phyloP scores from a whole-genome alignment of 2,329 filamentous ascomycete species.

The Aspergillus sp. region DNA sequence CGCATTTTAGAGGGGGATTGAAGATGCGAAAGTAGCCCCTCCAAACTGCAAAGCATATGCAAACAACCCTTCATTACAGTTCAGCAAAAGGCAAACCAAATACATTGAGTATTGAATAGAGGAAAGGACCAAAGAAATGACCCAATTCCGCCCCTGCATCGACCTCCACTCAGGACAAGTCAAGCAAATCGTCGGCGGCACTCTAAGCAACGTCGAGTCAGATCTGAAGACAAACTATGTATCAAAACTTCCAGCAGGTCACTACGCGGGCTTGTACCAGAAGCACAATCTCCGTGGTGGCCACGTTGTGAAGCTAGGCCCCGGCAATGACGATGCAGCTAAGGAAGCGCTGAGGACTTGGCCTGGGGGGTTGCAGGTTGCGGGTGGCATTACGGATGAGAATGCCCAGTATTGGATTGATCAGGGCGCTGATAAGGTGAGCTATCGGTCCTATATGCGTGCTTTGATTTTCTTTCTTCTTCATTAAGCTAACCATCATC shows the following conservation, averaged over 20 bases:
- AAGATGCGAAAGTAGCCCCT: constrained; percentile 13
- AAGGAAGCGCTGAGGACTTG: constrained; percentile 74
- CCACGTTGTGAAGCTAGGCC: constrained; percentile 95
- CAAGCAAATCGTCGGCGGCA: constrained; percentile 97
- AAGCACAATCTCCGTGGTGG: constrained; percentile 72
- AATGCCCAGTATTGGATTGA: constrained; percentile 88
- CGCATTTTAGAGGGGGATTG: not conserved
- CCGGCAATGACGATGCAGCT: constrained; percentile 79
- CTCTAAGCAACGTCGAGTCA: constrained; percentile 66
- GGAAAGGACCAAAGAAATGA: constrained; percentile 59
- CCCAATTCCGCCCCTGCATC: constrained; percentile 91
- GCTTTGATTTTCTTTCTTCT: constrained; percentile 10
- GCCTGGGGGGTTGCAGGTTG: constrained; percentile 80
- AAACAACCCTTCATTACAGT: too few species aligned
- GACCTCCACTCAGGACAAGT: constrained; percentile 96
- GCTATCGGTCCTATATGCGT: constrained; percentile 21
- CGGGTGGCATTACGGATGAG: constrained; percentile 84
- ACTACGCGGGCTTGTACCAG: constrained; percentile 81
- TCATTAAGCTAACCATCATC: not conserved
- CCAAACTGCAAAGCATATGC: constrained; percentile 11
- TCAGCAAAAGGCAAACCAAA: too few species aligned
- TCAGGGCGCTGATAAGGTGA: constrained; percentile 83
- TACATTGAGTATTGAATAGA: not conserved
- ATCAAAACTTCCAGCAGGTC: constrained; percentile 74
- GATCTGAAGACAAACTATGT: constrained; percentile 89